These are phyloP conservation scores for Hypoxylon rubiginosum DNA, from an alignment of 2,329 filamentous ascomycete genomes.

Conservation along the genomic window DNA sequence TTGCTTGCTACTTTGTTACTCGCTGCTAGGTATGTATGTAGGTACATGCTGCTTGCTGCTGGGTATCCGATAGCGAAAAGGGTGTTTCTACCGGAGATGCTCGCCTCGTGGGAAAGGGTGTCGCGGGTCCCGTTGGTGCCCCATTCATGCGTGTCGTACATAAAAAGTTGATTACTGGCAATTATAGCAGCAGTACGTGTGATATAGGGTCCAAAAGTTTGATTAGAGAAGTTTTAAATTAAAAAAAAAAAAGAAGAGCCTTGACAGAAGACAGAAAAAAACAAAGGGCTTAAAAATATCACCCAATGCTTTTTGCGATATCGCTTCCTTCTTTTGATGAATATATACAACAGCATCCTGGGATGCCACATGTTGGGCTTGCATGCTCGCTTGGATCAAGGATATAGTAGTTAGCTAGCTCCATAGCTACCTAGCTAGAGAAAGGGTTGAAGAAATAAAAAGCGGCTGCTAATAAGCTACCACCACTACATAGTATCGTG, in stretches of 20 bases:
- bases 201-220: constrained; percentile 28
- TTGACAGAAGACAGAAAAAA: not conserved
- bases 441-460: not conserved
- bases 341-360: constrained; percentile 26
- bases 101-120: constrained; percentile 5
- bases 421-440: too few species aligned
- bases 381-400: constrained; percentile 28
- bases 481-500: not conserved
- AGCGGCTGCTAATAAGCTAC: constrained; percentile 1
- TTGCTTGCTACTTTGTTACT: not conserved
- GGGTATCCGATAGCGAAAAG: not conserved
- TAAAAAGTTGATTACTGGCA: constrained; percentile 12
- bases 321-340: constrained; percentile 28
- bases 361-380: constrained; percentile 39
- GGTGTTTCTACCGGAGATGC: constrained; percentile 3
- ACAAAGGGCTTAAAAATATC: constrained; percentile 1
- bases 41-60: not conserved
- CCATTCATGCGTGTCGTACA: constrained; percentile 4
- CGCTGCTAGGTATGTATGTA: too few species aligned
- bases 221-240: constrained; percentile 1
- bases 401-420: not conserved
- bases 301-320: constrained; percentile 21
- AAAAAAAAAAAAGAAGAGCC: not conserved
- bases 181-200: constrained; percentile 9
- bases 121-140: not conserved